Evolutionary conservation across 1,284 basidiomycete genomes (phyloP).

Genomic region (Sanghuangporus weigelae): DNA sequence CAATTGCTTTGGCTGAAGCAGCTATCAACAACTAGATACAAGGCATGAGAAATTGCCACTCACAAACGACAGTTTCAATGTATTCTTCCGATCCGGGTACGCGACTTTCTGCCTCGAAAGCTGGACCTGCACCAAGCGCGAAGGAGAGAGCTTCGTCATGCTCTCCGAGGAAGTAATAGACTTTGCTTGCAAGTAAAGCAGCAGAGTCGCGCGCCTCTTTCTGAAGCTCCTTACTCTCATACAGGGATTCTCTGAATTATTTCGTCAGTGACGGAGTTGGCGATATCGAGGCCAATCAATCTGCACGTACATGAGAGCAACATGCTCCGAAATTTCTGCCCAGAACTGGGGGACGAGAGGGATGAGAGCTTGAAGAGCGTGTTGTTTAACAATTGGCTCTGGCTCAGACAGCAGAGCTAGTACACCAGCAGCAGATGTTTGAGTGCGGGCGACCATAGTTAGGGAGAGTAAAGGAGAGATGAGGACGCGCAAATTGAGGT

Average conservation of each 20-base stretch:
- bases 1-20: conserved; percentile 82
- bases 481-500: conserved; percentile 8
- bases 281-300: conserved; percentile 9
- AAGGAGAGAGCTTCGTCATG: conserved; percentile 92
- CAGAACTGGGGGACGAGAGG: conserved; percentile 89
- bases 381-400: conserved; percentile 80
- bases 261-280: conserved; percentile 19
- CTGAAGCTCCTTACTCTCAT: conserved; percentile 76
- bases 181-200: conserved; percentile 88
- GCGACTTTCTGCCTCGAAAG: conserved; percentile 74
- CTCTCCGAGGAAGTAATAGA: conserved; percentile 93
- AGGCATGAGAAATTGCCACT: conserved; percentile 30
- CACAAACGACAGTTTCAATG: conserved; percentile 90
- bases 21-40: conserved; percentile 12
- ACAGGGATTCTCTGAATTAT: conserved; percentile 72
- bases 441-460: conserved; percentile 57
- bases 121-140: conserved; percentile 82
- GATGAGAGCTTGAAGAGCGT: conserved; percentile 82
- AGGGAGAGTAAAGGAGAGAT: conserved; percentile 19
- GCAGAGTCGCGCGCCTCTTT: conserved; percentile 73
- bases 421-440: conserved; percentile 83
- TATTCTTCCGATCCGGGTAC: conserved; percentile 73
- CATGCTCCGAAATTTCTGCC: conserved; percentile 95
- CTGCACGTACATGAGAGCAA: conserved; percentile 74
- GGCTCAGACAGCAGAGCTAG: conserved; percentile 87